Percentiles rank a stretch among this genome's conserved stretches.
Evolutionary conservation across 2,329 filamentous ascomycete species (phyloP).

Genomic region (Byssochlamys sp.): DNA sequence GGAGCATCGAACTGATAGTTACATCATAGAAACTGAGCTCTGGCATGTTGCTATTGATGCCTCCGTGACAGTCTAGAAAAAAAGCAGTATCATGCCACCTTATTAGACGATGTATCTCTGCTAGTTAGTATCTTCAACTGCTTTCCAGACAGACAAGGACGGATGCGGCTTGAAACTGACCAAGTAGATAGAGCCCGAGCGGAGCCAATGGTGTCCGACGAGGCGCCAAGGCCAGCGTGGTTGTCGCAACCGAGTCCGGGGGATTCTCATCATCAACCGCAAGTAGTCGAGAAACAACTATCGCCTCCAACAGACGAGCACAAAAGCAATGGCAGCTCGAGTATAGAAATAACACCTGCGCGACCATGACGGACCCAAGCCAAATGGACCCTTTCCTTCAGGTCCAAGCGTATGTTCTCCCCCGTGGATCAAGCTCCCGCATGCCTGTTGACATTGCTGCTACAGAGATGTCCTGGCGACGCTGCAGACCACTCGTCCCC

Average conservation of each 20-base stretch:
- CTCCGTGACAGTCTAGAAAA: not conserved
- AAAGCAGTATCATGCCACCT: not conserved
- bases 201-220: too few species aligned
- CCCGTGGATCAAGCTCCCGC: conserved; percentile 1
- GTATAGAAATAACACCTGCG: conserved; percentile 1
- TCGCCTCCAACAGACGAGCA: not conserved
- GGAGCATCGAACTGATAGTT: not conserved
- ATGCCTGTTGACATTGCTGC: conserved; percentile 1
- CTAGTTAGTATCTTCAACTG: not conserved
- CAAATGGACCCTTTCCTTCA: conserved; percentile 38
- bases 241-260: not conserved
- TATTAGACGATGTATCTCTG: too few species aligned
- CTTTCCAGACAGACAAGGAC: not conserved
- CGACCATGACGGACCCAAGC: conserved; percentile 20
- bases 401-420: conserved; percentile 34
- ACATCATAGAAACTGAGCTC: not conserved
- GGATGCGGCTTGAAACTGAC: not conserved
- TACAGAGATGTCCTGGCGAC: conserved; percentile 77
- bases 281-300: conserved; percentile 6
- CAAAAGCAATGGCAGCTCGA: not conserved
- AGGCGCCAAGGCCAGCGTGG: not conserved
- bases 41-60: not conserved
- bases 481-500: conserved; percentile 67
- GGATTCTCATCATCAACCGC: conserved; percentile 10
- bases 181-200: not conserved